Evolutionary conservation across 345 rosid genomes (phyloP), one percentile per base, ranked within the genome.

Genomic region (Clausena lansium): DNA sequence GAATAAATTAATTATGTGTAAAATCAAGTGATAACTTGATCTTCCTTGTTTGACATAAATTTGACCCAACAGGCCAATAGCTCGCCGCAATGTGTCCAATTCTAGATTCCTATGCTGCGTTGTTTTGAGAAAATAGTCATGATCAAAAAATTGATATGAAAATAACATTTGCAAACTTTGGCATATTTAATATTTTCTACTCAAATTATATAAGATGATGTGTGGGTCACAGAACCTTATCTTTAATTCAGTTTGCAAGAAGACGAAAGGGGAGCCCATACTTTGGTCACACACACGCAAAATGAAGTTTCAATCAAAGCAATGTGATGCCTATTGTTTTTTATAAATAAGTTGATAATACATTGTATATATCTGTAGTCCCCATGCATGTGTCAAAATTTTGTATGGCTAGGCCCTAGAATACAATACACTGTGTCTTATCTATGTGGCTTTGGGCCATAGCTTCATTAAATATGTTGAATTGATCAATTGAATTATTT

Each of bases 21-120:
- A 70, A 52, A 30, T 5, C 24, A 15, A 35, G 35, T 33, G 22
- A 47, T 7, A 1, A 52, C 13, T 0, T 7, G 28, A n/a, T 17
- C 19, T 75, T 32, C 41, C 70, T 45, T 75, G 2, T 63, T 63
- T 75, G 70, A 63, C 70, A 30, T 27, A 45, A 74, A 10, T 74
- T 74, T 74, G 77, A 75, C 70, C 62, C 27, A 32, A 14, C 1
- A 0, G 4, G 7, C 70, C 77, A 75, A 63, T 75, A 9, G n/a
- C 6, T 22, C n/a, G 1, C 19, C 11, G 69, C 77, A 24, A 64
- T 32, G 35, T 47, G n/a, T 63, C 30, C 15, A 62, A 63, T 47
- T 28, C 27, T 32, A 9, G 59, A 63, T 64, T 3, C 8, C 1
- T 8, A 50, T 11, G 3, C 14, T 63, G n/a, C n/a, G 1, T 22